Base-by-base conservation (phyloP, 768 basidiomycete genomes). In the Saitozyma sp. region DNA sequence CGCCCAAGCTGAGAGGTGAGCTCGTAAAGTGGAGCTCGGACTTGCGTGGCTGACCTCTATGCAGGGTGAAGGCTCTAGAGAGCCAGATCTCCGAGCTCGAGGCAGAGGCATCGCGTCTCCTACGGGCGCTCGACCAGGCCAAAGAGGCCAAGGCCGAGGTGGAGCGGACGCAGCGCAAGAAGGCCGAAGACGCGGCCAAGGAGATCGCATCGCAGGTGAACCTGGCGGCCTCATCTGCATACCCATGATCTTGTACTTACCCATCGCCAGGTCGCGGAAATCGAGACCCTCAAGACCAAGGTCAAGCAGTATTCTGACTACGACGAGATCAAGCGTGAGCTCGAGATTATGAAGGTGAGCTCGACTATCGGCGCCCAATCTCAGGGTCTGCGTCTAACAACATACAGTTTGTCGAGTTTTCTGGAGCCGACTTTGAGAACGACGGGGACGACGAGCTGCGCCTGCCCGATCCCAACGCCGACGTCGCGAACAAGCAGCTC, bases 251-350 rank as follows among this genome's bases (percentile, higher is more conserved):
- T 41, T 17, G 46, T n/a, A 39, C 54, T 52, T 61, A 59, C 42
- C 48, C 59, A 2, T 19, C 50, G 52, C 5, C 56, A 90, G 86
- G 80, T 76, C 4, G 76, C 77, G 3, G 93, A 96, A 79, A 82
- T 88, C 6, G 88, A 89, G 14, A 83, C 83, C 53, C 82, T 94
- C 2, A 87, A 85, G 75, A 80, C 82, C 41, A 87, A 87, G 67
- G 81, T 98, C 43, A 86, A 85, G 70, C 86, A 85, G 66, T 90
- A 88, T 64, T 78, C 78, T 14, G 92, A 99, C 78, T 98, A 99
- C 71, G 95, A 98, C 72, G 94, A 98, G 81, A 87, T 98, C 74
- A 98, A 98, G 82, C 88, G 96, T 37, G 96, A 99, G 78, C 84
- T 99, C 38, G 93, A 93, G 74, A 98, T 99, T 67, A 91, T 98